Evolutionary conservation across 2,329 filamentous ascomycete species (phyloP), one percentile per base, ranked within the genome.

Genomic region (Xylaria hypoxylon): DNA sequence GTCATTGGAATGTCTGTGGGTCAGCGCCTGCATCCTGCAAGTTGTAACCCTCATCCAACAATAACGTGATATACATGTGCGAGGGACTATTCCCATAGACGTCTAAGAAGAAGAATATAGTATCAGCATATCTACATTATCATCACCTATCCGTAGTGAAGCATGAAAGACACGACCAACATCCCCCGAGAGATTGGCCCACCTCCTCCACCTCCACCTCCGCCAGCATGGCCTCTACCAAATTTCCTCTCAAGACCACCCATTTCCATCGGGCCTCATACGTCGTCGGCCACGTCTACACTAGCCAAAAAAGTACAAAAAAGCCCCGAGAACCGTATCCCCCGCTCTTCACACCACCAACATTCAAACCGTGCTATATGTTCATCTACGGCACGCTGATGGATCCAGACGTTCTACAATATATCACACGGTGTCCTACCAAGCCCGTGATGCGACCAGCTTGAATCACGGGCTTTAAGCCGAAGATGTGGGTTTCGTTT

Each of bases 371-470:
- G 5, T 58, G 57, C 22, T 48, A 64, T 50, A 48, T 64, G 35
- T 69, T 67, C 57, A 60, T 64, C 51, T 64, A 64, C 57, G 47
- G 47, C 13, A 59, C 48, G 1, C 35, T 59, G 11, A 64, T 57
- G 60, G 52, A 56, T 48, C 11, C 51, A 38, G 24, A 64, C 4
- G 38, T 64, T 5, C 44, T 64, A 2, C 64, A 59, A 22, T 15
- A 13, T n/a, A 24, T 55, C 64, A 45, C 60, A 33, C 6, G 44
- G 22, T 62, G 28, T 42, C 28, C 55, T 3, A 58, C 42, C 3
- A 33, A 52, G 10, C 67, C 60, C 2, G 13, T 10, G 28, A n/a
- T 62, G 47, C 40, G 38, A 6, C 44, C n/a, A 1, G 64, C 45
- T 13, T 55, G 10, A 13, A 64, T 66, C 48, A 35, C 44, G n/a